These are phyloP conservation scores for Penicillium sp. DNA, from an alignment of 2,329 filamentous ascomycete species.

Conservation along the genomic window DNA sequence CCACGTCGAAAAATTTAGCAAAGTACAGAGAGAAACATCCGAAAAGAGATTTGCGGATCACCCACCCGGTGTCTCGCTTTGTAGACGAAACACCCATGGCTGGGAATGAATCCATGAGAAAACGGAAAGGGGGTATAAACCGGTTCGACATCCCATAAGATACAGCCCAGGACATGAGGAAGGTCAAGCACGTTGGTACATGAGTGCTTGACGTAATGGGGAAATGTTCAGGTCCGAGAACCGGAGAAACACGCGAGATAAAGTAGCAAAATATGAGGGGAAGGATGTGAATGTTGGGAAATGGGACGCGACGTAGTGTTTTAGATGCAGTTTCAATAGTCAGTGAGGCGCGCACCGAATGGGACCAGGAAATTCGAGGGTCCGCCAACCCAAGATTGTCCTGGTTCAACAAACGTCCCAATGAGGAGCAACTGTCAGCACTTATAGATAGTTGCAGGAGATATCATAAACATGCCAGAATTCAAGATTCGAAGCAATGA, in stretches of 20 bases:
- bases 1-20: slow-evolving; percentile 9
- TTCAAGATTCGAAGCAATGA: too few species aligned
- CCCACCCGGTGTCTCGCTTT: background rate
- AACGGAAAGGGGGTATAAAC: slow-evolving; percentile 16
- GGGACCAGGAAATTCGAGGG: background rate
- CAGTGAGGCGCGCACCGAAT: background rate
- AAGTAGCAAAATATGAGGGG: background rate
- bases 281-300: background rate
- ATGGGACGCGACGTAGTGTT: too few species aligned
- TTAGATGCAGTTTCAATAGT: background rate
- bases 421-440: slow-evolving; percentile 9
- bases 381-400: slow-evolving; percentile 4
- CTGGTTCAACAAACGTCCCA: background rate
- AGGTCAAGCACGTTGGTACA: background rate
- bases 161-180: slow-evolving; percentile 12
- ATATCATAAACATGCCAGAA: too few species aligned
- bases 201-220: background rate
- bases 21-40: slow-evolving; percentile 8
- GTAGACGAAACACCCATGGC: background rate
- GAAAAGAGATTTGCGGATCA: background rate
- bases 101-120: slow-evolving; percentile 13
- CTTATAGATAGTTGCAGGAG: background rate
- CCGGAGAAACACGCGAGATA: background rate
- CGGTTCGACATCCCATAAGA: slow-evolving; percentile 17
- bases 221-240: background rate